Percentiles rank a stretch among this genome's conserved stretches.
These are phyloP conservation scores for Phaseolus lunatus DNA, from an alignment of 306 rosid species.

Conservation along the genomic window DNA sequence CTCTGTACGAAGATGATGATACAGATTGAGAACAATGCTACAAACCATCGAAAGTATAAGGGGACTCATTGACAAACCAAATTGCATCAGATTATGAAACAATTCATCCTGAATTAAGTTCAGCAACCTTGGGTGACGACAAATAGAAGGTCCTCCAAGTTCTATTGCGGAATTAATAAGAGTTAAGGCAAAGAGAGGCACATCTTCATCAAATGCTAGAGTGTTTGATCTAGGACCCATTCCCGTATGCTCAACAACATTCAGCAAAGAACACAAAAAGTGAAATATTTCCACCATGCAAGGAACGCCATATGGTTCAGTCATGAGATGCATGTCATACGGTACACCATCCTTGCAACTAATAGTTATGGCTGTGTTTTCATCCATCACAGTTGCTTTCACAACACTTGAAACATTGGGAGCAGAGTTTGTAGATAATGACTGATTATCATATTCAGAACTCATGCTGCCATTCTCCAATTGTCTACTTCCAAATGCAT, in stretches of 20 bases:
- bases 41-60: slow-evolving; percentile 90
- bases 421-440: slow-evolving; percentile 57
- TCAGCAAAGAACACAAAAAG: slow-evolving; percentile 86
- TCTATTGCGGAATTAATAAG: slow-evolving; percentile 91
- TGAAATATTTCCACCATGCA: slow-evolving; percentile 99
- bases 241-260: slow-evolving; percentile 77
- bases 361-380: slow-evolving; percentile 58
- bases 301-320: slow-evolving; percentile 94
- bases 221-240: slow-evolving; percentile 81
- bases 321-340: slow-evolving; percentile 80
- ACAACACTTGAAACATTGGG: slow-evolving; percentile 59
- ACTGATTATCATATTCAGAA: slow-evolving; percentile 74
- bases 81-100: slow-evolving; percentile 85
- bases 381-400: slow-evolving; percentile 63
- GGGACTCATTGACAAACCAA: slow-evolving; percentile 84
- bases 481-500: slow-evolving; percentile 71
- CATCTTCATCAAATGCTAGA: slow-evolving; percentile 89
- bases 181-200: slow-evolving; percentile 90
- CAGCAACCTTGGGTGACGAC: slow-evolving; percentile 79
- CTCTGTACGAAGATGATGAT: slow-evolving; percentile 79
- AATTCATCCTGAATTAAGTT: slow-evolving; percentile 86
- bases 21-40: slow-evolving; percentile 79
- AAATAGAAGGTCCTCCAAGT: slow-evolving; percentile 89
- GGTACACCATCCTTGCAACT: slow-evolving; percentile 67
- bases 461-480: slow-evolving; percentile 78